Conservation (phyloP, 495 filamentous ascomycete species). For the Penicillium macrosclerotiorum region DNA sequence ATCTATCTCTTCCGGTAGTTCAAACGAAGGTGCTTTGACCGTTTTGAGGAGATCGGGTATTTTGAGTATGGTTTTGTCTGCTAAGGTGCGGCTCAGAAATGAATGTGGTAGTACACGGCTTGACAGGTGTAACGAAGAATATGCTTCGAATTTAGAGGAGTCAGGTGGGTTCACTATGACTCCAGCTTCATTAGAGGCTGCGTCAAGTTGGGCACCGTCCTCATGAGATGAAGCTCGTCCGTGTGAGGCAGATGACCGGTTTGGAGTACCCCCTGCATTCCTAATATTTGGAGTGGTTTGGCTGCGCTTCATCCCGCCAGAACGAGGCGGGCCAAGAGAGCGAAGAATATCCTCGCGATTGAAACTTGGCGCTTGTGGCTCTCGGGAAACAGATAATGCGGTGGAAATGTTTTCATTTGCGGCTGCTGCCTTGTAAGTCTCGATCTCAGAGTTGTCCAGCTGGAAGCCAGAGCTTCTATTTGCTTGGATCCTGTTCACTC, state of each 20-base stretch:
- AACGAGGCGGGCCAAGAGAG: conserved; percentile 30
- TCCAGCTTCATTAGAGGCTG: conserved; percentile 8
- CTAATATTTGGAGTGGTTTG: conserved; percentile 50
- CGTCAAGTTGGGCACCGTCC: no score
- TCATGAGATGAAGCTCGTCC: no score
- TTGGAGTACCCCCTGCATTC: no score
- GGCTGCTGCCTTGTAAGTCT: conserved; percentile 61
- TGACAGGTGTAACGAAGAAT: conserved; percentile 79
- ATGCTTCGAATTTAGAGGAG: conserved; percentile 70
- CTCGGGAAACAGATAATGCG: conserved; percentile 41
- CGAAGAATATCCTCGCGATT: conserved; percentile 64
- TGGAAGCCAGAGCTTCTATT: conserved; percentile 73
- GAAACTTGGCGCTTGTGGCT: conserved; percentile 49
- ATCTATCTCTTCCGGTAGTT: conserved; percentile 81
- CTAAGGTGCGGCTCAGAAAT: conserved; percentile 69
- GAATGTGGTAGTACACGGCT: conserved; percentile 83
- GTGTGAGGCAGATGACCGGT: no score
- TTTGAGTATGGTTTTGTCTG: conserved; percentile 70
- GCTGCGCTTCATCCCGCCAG: conserved; percentile 44
- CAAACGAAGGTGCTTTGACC: conserved; percentile 81
- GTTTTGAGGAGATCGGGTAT: conserved; percentile 80
- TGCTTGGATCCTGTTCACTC: conserved; percentile 54
- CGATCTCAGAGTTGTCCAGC: conserved; percentile 62
- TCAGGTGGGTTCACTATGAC: conserved; percentile 33
- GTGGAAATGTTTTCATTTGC: conserved; percentile 38